These are phyloP conservation scores for Nemania sp. DNA, from an alignment of 2,329 filamentous ascomycete genomes.

Conservation along the genomic window DNA sequence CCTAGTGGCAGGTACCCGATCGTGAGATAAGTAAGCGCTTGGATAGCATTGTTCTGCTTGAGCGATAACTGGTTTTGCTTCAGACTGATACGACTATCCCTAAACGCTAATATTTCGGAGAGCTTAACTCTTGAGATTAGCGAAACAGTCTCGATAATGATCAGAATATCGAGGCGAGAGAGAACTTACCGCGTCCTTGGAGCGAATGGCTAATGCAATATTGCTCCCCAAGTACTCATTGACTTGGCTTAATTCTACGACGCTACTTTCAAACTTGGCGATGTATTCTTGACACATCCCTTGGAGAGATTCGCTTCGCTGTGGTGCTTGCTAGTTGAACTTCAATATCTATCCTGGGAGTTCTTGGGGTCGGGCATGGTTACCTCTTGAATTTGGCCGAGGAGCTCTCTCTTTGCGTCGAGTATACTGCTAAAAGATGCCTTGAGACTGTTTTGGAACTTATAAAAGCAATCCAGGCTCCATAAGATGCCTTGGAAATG, in stretches of 20 bases:
- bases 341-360: background rate
- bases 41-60: constrained; percentile 21
- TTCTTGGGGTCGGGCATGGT: background rate
- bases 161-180: background rate
- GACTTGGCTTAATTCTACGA: constrained; percentile 9
- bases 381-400: constrained; percentile 11
- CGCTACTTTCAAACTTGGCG: constrained; percentile 13
- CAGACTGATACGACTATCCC: constrained; percentile 2
- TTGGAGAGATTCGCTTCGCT: constrained; percentile 14
- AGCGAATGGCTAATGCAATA: constrained; percentile 12
- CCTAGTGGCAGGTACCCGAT: constrained; percentile 21
- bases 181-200: constrained; percentile 17
- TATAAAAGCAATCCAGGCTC: constrained; percentile 20
- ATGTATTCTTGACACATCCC: constrained; percentile 20
- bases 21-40: constrained; percentile 22
- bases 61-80: background rate
- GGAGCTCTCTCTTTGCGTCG: constrained; percentile 18
- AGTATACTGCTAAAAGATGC: constrained; percentile 13
- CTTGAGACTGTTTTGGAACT: constrained; percentile 19
- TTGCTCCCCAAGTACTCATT: constrained; percentile 17
- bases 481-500: constrained; percentile 17
- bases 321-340: constrained; percentile 7
- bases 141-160: constrained; percentile 1
- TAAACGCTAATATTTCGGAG: constrained; percentile 1
- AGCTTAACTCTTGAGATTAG: background rate